Percentiles rank a stretch among this genome's conserved stretches.
These are phyloP conservation scores for Apiotrichum siamense DNA, from an alignment of 1,284 basidiomycete species.

Conservation along the genomic window DNA sequence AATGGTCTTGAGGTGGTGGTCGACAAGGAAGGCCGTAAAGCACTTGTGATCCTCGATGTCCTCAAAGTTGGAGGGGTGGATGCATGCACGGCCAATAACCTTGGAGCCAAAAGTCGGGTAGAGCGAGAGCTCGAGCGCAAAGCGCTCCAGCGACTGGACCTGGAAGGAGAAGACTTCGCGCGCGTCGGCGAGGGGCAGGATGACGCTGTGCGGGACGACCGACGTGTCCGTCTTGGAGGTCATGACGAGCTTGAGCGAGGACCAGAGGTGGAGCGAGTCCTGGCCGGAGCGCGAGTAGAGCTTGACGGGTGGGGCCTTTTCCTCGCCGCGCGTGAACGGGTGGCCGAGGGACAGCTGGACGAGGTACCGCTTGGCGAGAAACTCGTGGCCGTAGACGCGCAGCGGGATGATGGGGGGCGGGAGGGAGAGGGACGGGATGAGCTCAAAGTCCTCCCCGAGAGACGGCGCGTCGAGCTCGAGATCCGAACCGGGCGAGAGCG, in stretches of 20 bases:
- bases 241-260: slow-evolving; percentile 92
- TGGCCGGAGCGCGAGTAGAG: slow-evolving; percentile 50
- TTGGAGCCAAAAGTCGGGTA: slow-evolving; percentile 99
- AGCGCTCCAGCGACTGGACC: slow-evolving; percentile 63
- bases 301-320: slow-evolving; percentile 50
- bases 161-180: slow-evolving; percentile 87
- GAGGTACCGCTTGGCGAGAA: slow-evolving; percentile 76
- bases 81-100: slow-evolving; percentile 88
- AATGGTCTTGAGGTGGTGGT: slow-evolving; percentile 86
- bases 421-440: slow-evolving; percentile 86
- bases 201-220: slow-evolving; percentile 79
- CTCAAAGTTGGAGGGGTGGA: slow-evolving; percentile 68
- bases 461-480: slow-evolving; percentile 54
- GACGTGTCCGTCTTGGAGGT: slow-evolving; percentile 70
- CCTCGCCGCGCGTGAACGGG: slow-evolving; percentile 47
- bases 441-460: slow-evolving; percentile 56
- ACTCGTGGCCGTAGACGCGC: slow-evolving; percentile 47
- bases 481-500: slow-evolving; percentile 52
- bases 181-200: slow-evolving; percentile 74
- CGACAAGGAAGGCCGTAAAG: slow-evolving; percentile 77
- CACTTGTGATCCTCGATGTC: slow-evolving; percentile 53
- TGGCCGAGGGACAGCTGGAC: slow-evolving; percentile 84
- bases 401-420: slow-evolving; percentile 95
- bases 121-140: slow-evolving; percentile 86
- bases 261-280: slow-evolving; percentile 47